Base-by-base conservation (phyloP, 805 yeast species). In the Kockiozyma suomiensis region DNA sequence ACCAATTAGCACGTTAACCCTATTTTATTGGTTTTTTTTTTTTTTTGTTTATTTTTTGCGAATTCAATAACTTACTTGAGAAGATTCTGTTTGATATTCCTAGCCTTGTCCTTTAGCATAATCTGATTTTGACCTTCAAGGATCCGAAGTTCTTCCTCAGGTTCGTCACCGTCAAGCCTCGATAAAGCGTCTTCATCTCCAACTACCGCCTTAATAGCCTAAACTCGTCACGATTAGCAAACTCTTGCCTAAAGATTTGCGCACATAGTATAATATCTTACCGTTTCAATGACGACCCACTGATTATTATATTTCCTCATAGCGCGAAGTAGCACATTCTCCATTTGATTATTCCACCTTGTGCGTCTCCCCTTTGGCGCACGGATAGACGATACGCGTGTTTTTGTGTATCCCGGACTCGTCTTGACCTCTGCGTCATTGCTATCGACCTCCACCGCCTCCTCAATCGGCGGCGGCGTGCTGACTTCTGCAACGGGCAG, bases 51-150 rank as follows among this genome's bases (percentile, higher is more conserved):
- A n/a, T n/a, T n/a, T n/a, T n/a, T n/a, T n/a, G n/a, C n/a, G n/a
- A n/a, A n/a, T n/a, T n/a, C n/a, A n/a, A 30, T 10, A 26, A 52
- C 61, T 43, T 30, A 58, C 61, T 30, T 23, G 17, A 62, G 38
- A 10, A 42, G 26, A 17, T 26, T 15, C 23, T 62, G 61, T 43
- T 59, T 60, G 21, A 62, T 45, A 26, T 58, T 58, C 13, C 66
- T 47, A 7, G 66, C 66, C 28, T 62, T 62, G 28, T 62, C 66
- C 26, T 62, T 62, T 8, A 62, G 54, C 46, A 53, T 49, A 21
- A 60, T 50, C 32, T 60, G 59, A 21, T 47, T 37, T 25, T 33
- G 47, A n/a, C 65, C 65, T n/a, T 53, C 28, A 5, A 62, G 59
- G 17, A 48, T 25, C n/a, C 4, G 4, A 7, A 59, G 37, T 28